Conservation (phyloP, 2,329 filamentous ascomycete genomes). For the Monilinia fructicola region DNA sequence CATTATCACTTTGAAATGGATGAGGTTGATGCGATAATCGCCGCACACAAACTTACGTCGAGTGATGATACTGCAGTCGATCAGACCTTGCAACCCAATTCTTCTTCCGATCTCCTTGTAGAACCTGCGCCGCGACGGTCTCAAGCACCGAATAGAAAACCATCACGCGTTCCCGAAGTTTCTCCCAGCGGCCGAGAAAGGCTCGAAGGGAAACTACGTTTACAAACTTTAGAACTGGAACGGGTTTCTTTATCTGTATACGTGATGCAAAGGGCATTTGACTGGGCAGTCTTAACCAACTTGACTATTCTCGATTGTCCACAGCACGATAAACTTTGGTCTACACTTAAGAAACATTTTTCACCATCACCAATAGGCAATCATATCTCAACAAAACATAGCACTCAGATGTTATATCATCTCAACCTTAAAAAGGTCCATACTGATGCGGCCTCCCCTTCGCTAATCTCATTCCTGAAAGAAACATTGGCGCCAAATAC, state of each 20-base stretch:
- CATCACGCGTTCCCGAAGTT: constrained; percentile 33
- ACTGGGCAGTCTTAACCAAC: constrained; percentile 70
- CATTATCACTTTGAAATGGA: constrained; percentile 35
- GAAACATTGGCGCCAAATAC: constrained; percentile 76
- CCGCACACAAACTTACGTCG: constrained; percentile 31
- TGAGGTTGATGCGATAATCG: constrained; percentile 35
- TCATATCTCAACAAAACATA: constrained; percentile 38
- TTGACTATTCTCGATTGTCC: constrained; percentile 73
- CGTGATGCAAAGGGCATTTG: constrained; percentile 67
- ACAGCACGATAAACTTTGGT: constrained; percentile 74
- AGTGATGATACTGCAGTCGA: constrained; percentile 13
- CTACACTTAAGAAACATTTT: constrained; percentile 64
- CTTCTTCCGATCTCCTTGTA: constrained; percentile 19
- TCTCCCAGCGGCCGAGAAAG: constrained; percentile 42
- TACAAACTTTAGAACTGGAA: constrained; percentile 75
- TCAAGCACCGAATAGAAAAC: constrained; percentile 32
- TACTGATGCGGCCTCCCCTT: constrained; percentile 68
- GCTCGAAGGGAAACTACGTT: constrained; percentile 58
- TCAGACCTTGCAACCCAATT: constrained; percentile 12
- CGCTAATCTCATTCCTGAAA: constrained; percentile 71
- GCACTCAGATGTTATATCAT: constrained; percentile 52
- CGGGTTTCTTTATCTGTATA: constrained; percentile 70
- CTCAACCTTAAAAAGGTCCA: constrained; percentile 72
- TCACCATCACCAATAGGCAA: constrained; percentile 44
- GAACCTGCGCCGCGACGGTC: constrained; percentile 34